These are phyloP conservation scores for Pharnaceum exiguum DNA, from an alignment of 148 eudicot species.

Conservation along the genomic window DNA sequence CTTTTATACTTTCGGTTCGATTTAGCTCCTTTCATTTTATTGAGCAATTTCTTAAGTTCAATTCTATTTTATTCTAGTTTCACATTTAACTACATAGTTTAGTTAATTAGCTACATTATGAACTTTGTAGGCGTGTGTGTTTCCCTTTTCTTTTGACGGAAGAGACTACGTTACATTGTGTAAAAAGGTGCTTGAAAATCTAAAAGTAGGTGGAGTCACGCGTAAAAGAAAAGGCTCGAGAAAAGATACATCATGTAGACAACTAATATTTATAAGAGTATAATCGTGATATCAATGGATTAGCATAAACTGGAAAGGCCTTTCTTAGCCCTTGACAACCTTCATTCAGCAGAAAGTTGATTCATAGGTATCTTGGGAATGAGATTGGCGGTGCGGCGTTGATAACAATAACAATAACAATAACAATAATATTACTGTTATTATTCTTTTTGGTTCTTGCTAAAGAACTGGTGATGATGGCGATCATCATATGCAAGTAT, in stretches of 20 bases:
- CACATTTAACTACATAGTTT: too few species aligned
- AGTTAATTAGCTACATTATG: too few species aligned
- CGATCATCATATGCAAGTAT: constrained; percentile 1
- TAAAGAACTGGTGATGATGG: constrained; percentile 6
- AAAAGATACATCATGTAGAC: background rate
- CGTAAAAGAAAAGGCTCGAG: constrained; percentile 16
- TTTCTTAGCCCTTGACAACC: constrained; percentile 24
- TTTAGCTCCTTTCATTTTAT: too few species aligned
- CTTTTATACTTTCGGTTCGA: too few species aligned
- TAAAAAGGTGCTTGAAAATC: constrained; percentile 13
- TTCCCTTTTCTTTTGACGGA: too few species aligned
- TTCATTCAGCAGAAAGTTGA: constrained; percentile 19
- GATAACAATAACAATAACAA: background rate
- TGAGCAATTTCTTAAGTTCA: too few species aligned
- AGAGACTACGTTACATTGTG: too few species aligned
- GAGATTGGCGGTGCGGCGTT: constrained; percentile 22
- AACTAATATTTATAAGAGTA: background rate
- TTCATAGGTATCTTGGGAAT: constrained; percentile 9
- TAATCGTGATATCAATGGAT: background rate
- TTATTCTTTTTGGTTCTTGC: too few species aligned
- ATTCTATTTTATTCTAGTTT: too few species aligned
- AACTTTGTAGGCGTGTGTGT: too few species aligned
- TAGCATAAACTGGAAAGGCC: constrained; percentile 18
- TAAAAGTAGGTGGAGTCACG: constrained; percentile 27
- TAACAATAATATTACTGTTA: background rate